These are phyloP conservation scores for Bretschneidera sinensis DNA, from an alignment of 345 rosid species.

Conservation along the genomic window DNA sequence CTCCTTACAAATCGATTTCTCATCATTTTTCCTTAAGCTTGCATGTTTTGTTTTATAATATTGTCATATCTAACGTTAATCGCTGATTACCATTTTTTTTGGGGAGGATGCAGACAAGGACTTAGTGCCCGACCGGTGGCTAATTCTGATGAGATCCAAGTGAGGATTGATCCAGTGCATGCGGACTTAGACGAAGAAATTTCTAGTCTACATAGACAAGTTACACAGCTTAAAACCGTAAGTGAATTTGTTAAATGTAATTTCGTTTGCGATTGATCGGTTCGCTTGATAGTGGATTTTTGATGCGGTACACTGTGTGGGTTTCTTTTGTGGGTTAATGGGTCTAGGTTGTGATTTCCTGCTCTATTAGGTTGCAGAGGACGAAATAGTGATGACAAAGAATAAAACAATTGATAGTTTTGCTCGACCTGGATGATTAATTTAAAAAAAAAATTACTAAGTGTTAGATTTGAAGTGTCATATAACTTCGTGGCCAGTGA, in stretches of 20 bases:
- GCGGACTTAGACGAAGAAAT: constrained; percentile 26
- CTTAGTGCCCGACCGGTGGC: constrained; percentile 25
- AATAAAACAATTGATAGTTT: too few species aligned
- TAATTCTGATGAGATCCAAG: constrained; percentile 29
- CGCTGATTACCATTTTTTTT: neutral
- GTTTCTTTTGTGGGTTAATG: neutral
- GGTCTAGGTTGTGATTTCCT: neutral
- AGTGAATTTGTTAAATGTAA: neutral
- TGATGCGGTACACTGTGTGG: neutral
- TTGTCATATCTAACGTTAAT: neutral
- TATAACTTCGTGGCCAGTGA: too few species aligned
- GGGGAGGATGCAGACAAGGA: constrained; percentile 25
- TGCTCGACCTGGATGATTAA: too few species aligned
- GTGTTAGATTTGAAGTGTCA: too few species aligned
- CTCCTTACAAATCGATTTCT: neutral
- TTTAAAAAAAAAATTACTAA: too few species aligned
- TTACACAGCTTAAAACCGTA: constrained; percentile 27
- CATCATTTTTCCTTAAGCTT: neutral
- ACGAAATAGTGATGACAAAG: neutral
- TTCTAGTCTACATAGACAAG: constrained; percentile 25
- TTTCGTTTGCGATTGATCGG: neutral
- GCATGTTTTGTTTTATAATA: too few species aligned
- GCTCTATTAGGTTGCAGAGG: neutral
- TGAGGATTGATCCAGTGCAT: constrained; percentile 30
- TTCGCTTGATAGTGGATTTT: neutral